A percentile compares a stretch with the other conserved stretches of the same genome.
Evolutionary conservation across 768 basidiomycete genomes (phyloP).

Genomic region (Daedaleopsis sinensis): DNA sequence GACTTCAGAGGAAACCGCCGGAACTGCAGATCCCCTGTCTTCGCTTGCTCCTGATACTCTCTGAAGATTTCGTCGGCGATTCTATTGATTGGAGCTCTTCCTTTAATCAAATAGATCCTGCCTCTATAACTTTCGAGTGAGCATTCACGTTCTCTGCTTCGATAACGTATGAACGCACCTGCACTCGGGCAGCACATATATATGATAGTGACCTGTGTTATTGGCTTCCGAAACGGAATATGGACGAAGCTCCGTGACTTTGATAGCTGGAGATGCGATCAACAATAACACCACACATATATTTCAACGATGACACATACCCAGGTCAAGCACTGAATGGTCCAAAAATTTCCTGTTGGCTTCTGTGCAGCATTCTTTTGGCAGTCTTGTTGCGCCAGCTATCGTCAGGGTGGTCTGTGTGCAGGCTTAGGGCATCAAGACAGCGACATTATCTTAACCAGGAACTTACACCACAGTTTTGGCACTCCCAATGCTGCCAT

Average conservation of each 20-base stretch:
- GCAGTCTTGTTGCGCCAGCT: conserved; percentile 26
- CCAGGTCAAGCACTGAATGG: neutral
- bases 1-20: conserved; percentile 71
- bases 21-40: conserved; percentile 57
- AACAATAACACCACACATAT: neutral
- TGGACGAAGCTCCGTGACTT: neutral
- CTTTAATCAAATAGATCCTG: conserved; percentile 58
- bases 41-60: conserved; percentile 69
- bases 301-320: neutral
- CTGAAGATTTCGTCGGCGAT: conserved; percentile 60
- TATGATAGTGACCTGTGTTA: conserved; percentile 39
- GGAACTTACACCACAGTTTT: conserved; percentile 53
- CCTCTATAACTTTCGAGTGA: conserved; percentile 45
- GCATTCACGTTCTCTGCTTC: too few relatives aligned
- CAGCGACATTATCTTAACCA: neutral
- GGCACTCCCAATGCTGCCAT: conserved; percentile 78
- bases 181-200: conserved; percentile 41
- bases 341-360: conserved; percentile 1
- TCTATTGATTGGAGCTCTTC: conserved; percentile 39
- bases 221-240: conserved; percentile 13
- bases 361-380: conserved; percentile 44
- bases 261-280: conserved; percentile 19
- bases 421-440: neutral
- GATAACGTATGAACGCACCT: conserved; percentile 9
- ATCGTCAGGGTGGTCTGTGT: conserved; percentile 16